These are phyloP conservation scores for Aspergillus felis DNA, from an alignment of 2,329 filamentous ascomycete species.

Conservation along the genomic window DNA sequence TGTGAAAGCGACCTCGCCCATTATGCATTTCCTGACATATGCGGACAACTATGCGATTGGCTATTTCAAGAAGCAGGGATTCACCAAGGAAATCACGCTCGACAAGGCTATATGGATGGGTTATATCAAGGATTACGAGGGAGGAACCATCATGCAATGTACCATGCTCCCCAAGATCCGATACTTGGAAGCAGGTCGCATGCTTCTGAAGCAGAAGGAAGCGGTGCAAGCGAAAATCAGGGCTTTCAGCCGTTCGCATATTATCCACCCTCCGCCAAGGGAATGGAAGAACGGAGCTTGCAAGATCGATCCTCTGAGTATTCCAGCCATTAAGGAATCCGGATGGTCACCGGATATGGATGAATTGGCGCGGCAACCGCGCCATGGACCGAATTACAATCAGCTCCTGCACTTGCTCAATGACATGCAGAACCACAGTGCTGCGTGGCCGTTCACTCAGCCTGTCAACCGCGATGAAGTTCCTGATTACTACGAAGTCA, in stretches of 20 bases:
- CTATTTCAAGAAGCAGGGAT: constrained; percentile 98
- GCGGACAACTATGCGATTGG: constrained; percentile 98
- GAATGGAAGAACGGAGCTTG: constrained; percentile 75
- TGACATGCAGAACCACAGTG: constrained; percentile 88
- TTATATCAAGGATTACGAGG: constrained; percentile 99
- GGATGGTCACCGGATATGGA: constrained; percentile 99
- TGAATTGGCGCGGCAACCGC: constrained; percentile 86
- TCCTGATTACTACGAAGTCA: constrained; percentile 97
- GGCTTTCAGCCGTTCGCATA: constrained; percentile 82
- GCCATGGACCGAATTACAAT: constrained; percentile 94
- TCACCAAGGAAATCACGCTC: constrained; percentile 96
- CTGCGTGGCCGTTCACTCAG: constrained; percentile 90
- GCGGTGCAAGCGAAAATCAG: constrained; percentile 92
- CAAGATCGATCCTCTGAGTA: constrained; percentile 78
- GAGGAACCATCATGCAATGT: constrained; percentile 98
- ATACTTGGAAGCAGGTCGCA: constrained; percentile 86
- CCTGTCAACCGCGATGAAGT: constrained; percentile 96
- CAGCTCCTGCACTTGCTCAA: constrained; percentile 89
- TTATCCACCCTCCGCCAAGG: constrained; percentile 78
- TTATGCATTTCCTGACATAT: constrained; percentile 99
- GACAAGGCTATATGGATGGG: constrained; percentile 95
- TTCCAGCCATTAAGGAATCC: constrained; percentile 82
- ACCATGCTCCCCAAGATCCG: constrained; percentile 93
- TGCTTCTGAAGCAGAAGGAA: constrained; percentile 97
- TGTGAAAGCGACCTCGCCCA: constrained; percentile 90